Evolutionary conservation across 495 filamentous ascomycete species (phyloP).

Genomic region (Rusavskia elegans): DNA sequence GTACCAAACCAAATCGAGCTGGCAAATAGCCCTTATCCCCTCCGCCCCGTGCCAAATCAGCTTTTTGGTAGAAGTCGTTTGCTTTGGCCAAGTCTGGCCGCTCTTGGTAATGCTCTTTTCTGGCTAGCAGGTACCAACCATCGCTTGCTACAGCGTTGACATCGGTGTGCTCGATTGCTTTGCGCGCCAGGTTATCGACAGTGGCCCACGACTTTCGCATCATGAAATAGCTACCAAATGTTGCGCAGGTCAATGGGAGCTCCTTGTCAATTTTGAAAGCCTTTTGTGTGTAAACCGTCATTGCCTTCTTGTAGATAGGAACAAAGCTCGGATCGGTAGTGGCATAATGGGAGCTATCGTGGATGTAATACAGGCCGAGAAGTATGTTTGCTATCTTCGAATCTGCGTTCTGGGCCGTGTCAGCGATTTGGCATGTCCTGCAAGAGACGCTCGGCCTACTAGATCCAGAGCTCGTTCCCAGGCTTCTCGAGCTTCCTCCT

Average conservation of each 20-base stretch:
- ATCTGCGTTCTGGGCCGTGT: conserved; percentile 45
- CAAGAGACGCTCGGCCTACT: conserved; percentile 15
- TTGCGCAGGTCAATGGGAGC: conserved; percentile 74
- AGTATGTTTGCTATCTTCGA: conserved; percentile 86
- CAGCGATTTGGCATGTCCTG: neutral
- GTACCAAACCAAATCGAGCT: conserved; percentile 82
- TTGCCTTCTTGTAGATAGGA: conserved; percentile 73
- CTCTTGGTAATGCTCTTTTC: conserved; percentile 66
- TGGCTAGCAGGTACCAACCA: conserved; percentile 84
- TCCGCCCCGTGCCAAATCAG: conserved; percentile 79
- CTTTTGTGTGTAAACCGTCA: conserved; percentile 83
- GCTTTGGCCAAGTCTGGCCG: conserved; percentile 49
- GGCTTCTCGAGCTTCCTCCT: conserved; percentile 75
- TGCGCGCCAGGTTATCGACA: conserved; percentile 75
- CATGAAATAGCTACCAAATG: conserved; percentile 80
- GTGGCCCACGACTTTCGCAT: conserved; percentile 56
- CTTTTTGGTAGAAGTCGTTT: conserved; percentile 65
- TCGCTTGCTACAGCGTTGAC: conserved; percentile 92
- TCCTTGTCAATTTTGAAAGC: conserved; percentile 93
- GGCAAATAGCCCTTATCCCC: conserved; percentile 76
- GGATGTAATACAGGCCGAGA: conserved; percentile 73
- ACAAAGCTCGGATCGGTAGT: conserved; percentile 68
- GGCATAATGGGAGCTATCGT: conserved; percentile 60
- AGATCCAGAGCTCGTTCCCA: conserved; percentile 81
- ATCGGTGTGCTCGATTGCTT: conserved; percentile 88